Base-by-base conservation (phyloP, 768 basidiomycete species). In the Amanita pallidorosea region DNA sequence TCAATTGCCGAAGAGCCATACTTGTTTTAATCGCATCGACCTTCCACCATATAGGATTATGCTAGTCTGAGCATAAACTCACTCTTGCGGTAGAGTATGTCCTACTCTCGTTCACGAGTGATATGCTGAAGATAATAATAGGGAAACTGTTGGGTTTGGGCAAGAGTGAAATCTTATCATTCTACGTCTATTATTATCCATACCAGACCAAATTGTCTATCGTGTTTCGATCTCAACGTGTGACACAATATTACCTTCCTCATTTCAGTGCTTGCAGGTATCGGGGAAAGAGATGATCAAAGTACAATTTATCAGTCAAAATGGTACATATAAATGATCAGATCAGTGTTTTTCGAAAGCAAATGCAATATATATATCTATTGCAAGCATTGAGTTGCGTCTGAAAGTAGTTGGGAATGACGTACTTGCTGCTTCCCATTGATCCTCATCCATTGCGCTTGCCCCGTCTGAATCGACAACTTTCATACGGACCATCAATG, bases 401-500 rank as follows among this genome's bases (percentile, higher is more conserved):
- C 49, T 57, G n/a, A 61, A 48, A 29, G 8, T 36, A 20, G 25
- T n/a, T 20, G 15, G 7, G 31, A 40, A 15, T 9, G 11, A 79
- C 92, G 67, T 67, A 97, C 96, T 97, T n/a, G 92, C 93, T 55
- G 95, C 95, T 61, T 97, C 93, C 90, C 95, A 96, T 67, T 98
- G 94, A 58, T 88, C 85, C 57, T 88, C 86, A 56, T 93, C 81
- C 89, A 98, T 96, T 48, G 88, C 70, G 60, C 89, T 94, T 67
- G 86, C 86, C 2, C 93, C 92, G 37, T 85, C 75, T 15, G 72
- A 68, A 60, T 96, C 85, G 38, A 96, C 80, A 25, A 99, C 96
- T 55, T 83, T 87, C 96, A 99, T 99, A 57, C 80, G 76, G 52
- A 85, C 71, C 67, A 98, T 72, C 15, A 98, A 72, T n/a, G 80